Conservation (phyloP, 129 eudicot species). For the Flaveria ramosissima region DNA sequence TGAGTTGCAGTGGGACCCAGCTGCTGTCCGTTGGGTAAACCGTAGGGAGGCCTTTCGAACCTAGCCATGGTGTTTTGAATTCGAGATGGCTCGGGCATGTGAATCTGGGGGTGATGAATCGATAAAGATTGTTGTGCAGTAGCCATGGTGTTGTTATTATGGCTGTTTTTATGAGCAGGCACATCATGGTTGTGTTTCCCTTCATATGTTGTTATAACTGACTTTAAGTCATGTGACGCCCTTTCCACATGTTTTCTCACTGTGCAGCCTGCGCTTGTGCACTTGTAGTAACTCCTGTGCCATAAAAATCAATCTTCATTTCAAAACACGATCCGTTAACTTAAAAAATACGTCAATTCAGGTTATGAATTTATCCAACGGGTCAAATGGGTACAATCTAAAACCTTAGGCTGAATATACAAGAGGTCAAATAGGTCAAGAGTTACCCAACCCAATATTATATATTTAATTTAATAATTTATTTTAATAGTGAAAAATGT, state of each 20-base stretch:
- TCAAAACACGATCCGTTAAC: not conserved
- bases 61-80: conserved; percentile 52
- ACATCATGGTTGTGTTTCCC: conserved; percentile 95
- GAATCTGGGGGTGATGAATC: conserved; percentile 33
- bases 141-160: conserved; percentile 37
- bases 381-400: not conserved
- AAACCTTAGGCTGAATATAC: too few species aligned
- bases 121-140: conserved; percentile 37
- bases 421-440: not conserved
- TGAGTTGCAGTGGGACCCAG: conserved; percentile 39
- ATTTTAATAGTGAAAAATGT: not conserved
- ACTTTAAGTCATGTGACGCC: conserved; percentile 83
- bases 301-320: not conserved
- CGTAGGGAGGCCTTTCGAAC: conserved; percentile 53
- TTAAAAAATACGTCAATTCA: not conserved
- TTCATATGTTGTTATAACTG: conserved; percentile 88
- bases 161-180: conserved; percentile 82
- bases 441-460: not conserved
- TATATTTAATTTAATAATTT: too few species aligned
- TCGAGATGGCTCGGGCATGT: conserved; percentile 63
- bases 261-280: conserved; percentile 82
- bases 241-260: conserved; percentile 90
- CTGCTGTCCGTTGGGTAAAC: conserved; percentile 38
- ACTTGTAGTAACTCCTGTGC: conserved; percentile 91
- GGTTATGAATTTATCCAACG: not conserved